phyloP scores from a whole-genome alignment of 176 grass and related monocot species.

The Triticum turgidum region DNA sequence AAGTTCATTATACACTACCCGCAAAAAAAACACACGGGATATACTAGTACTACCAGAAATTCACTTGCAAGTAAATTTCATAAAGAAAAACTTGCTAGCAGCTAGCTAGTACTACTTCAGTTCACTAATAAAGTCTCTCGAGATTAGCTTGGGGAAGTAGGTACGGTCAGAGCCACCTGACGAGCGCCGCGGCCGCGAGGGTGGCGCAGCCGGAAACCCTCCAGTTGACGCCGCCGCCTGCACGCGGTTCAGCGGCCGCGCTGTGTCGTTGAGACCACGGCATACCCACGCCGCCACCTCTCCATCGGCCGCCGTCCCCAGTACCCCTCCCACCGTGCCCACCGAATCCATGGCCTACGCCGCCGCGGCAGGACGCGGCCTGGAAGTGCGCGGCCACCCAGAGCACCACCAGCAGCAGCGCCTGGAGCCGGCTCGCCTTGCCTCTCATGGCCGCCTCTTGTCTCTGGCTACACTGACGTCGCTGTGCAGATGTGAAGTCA shows the following conservation, averaged over 20 bases:
- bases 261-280: background rate
- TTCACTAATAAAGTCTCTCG: background rate
- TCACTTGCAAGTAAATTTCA: background rate
- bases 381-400: background rate
- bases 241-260: background rate
- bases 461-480: background rate
- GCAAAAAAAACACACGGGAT: too few species aligned
- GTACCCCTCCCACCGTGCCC: background rate
- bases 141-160: background rate
- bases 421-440: background rate
- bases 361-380: background rate
- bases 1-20: too few species aligned
- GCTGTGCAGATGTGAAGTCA: background rate
- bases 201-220: background rate
- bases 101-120: too few species aligned
- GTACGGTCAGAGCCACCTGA: conserved; percentile 1
- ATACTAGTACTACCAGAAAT: too few species aligned
- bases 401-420: background rate
- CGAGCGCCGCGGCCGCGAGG: background rate
- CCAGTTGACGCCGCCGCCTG: background rate
- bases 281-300: background rate
- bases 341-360: background rate
- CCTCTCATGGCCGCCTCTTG: conserved; percentile 2
- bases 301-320: background rate
- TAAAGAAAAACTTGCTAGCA: background rate